phyloP scores from a whole-genome alignment of 2,329 filamentous ascomycete species.

The Albifimbria verrucaria region DNA sequence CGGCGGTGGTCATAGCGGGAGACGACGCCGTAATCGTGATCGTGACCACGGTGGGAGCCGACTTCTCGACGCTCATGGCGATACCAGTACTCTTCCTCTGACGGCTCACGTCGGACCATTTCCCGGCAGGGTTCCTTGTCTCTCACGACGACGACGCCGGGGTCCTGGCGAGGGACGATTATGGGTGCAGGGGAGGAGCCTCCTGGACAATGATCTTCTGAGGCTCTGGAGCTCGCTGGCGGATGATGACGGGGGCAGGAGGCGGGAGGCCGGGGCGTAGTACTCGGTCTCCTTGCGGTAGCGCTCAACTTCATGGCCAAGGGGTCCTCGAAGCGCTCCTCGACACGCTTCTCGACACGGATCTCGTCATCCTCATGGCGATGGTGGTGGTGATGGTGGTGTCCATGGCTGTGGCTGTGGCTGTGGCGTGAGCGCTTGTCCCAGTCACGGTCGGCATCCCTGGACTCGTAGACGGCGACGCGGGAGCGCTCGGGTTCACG shows the following conservation, averaged over 20 bases:
- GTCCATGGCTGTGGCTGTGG: slow-evolving; percentile 35
- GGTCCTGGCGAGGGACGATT: slow-evolving; percentile 44
- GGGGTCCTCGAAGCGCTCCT: slow-evolving; percentile 46
- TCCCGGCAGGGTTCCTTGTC: slow-evolving; percentile 38
- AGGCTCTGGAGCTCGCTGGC: slow-evolving; percentile 50
- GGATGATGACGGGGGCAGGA: slow-evolving; percentile 52
- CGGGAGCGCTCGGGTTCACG: slow-evolving; percentile 23
- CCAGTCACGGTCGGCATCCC: slow-evolving; percentile 40
- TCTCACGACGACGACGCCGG: slow-evolving; percentile 40
- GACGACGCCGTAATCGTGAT: slow-evolving; percentile 26
- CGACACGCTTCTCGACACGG: slow-evolving; percentile 48
- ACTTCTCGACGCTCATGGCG: slow-evolving; percentile 43
- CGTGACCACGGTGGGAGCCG: slow-evolving; percentile 30
- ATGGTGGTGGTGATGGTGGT: slow-evolving; percentile 32
- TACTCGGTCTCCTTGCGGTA: slow-evolving; percentile 63
- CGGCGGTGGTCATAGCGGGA: slow-evolving; percentile 36
- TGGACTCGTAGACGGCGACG: slow-evolving; percentile 33
- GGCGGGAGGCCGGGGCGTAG: slow-evolving; percentile 48
- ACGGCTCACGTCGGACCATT: slow-evolving; percentile 30
- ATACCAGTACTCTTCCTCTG: slow-evolving; percentile 50
- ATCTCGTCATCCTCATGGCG: slow-evolving; percentile 43
- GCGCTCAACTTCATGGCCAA: slow-evolving; percentile 51
- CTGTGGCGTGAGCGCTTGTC: slow-evolving; percentile 38
- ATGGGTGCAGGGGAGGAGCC: slow-evolving; percentile 50
- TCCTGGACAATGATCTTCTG: slow-evolving; percentile 62